These are phyloP conservation scores for Thermoascus crustaceus DNA, from an alignment of 2,329 filamentous ascomycete genomes.

Conservation along the genomic window DNA sequence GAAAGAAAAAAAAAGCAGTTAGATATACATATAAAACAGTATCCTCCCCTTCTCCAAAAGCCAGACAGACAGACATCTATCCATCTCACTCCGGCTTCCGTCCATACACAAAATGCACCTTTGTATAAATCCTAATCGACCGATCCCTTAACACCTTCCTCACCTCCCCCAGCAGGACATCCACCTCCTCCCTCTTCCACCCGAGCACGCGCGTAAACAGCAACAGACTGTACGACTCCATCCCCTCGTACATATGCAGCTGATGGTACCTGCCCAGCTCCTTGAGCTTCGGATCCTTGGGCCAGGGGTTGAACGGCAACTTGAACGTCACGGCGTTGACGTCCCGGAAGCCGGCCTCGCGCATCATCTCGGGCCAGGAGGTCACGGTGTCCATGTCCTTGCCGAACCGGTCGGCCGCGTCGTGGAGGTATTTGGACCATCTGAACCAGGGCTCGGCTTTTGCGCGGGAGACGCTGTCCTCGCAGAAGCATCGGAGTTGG, in stretches of 20 bases:
- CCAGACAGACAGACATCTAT: no score
- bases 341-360: constrained; percentile 20
- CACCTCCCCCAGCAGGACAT: constrained; percentile 24
- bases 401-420: constrained; percentile 15
- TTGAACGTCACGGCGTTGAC: constrained; percentile 17
- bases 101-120: constrained; percentile 11
- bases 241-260: constrained; percentile 14
- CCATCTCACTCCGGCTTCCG: constrained; percentile 5
- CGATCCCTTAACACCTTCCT: constrained; percentile 24
- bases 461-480: constrained; percentile 9
- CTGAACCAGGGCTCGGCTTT: constrained; percentile 8
- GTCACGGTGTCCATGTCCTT: constrained; percentile 14
- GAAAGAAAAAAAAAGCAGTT: no score
- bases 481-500: constrained; percentile 10
- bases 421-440: constrained; percentile 14
- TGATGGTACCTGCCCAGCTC: constrained; percentile 34
- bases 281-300: constrained; percentile 41
- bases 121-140: constrained; percentile 22
- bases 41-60: no score
- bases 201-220: constrained; percentile 22
- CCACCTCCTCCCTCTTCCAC: constrained; percentile 23
- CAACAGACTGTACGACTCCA: constrained; percentile 17
- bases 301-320: constrained; percentile 21
- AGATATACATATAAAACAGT: no score
- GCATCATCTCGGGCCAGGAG: constrained; percentile 13